A percentile compares a stretch with the other conserved stretches of the same genome.
Evolutionary conservation across 306 rosid species (phyloP).

Genomic region (Ammopiptanthus mongolicus): DNA sequence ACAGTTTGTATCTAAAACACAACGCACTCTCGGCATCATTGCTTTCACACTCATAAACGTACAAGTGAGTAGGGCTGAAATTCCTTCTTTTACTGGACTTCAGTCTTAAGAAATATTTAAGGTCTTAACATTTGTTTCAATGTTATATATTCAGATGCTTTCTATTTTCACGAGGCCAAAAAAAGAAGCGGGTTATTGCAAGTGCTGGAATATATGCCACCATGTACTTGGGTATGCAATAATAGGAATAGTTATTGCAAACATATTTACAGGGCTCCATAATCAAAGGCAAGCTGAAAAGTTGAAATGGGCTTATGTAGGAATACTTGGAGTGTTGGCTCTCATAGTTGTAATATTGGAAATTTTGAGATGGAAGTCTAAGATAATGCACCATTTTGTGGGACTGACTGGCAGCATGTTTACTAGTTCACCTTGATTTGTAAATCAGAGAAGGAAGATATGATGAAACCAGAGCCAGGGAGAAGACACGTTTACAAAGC

Average conservation of each 20-base stretch:
- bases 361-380: slow-evolving; percentile 24
- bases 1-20: slow-evolving; percentile 18
- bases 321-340: slow-evolving; percentile 31
- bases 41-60: slow-evolving; percentile 34
- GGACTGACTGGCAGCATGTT: slow-evolving; percentile 23
- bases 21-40: slow-evolving; percentile 33
- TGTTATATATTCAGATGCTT: slow-evolving; percentile 40
- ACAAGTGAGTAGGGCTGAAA: slow-evolving; percentile 36
- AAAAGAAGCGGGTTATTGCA: slow-evolving; percentile 16
- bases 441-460: neutral
- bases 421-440: neutral
- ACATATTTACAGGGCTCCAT: slow-evolving; percentile 39
- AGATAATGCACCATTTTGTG: neutral
- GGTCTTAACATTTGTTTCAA: neutral
- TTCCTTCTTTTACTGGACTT: neutral
- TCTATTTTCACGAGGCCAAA: slow-evolving; percentile 30
- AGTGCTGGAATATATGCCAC: slow-evolving; percentile 28
- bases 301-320: slow-evolving; percentile 44
- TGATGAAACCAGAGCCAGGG: neutral
- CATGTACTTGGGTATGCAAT: slow-evolving; percentile 23
- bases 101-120: neutral
- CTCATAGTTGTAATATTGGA: slow-evolving; percentile 32
- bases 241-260: slow-evolving; percentile 33
- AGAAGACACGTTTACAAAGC: neutral
- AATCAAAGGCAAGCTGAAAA: slow-evolving; percentile 23